phyloP scores from a whole-genome alignment of 306 rosid species.

The Sechiopsis laciniata region DNA sequence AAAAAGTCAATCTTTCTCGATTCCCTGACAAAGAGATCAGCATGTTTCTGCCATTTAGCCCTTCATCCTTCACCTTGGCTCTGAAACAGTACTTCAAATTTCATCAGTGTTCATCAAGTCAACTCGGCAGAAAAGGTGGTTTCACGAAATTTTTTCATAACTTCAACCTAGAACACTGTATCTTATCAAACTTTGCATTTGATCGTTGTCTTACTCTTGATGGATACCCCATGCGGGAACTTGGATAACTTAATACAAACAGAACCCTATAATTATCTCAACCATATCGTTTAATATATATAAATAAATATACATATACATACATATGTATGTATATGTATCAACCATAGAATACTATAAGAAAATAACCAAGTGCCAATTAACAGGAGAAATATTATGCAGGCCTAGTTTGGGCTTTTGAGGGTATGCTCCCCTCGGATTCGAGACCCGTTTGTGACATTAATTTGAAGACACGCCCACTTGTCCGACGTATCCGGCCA shows the following conservation, averaged over 20 bases:
- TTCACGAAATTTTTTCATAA: neutral
- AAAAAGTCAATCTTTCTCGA: neutral
- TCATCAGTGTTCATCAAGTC: neutral
- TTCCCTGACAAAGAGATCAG: neutral
- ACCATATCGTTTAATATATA: neutral
- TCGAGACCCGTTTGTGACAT: too few relatives aligned
- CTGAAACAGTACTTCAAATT: neutral
- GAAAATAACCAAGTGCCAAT: neutral
- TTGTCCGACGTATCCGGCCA: too few relatives aligned
- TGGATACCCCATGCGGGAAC: neutral
- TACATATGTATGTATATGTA: too few relatives aligned
- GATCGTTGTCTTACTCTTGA: neutral
- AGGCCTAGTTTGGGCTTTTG: too few relatives aligned
- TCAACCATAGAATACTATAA: neutral
- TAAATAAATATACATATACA: too few relatives aligned
- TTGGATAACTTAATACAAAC: neutral
- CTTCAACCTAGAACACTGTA: neutral
- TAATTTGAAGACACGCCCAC: too few relatives aligned
- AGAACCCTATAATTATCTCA: neutral
- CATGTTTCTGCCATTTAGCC: neutral
- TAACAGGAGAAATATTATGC: neutral
- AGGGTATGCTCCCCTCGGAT: too few relatives aligned
- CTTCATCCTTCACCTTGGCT: neutral
- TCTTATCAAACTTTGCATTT: neutral
- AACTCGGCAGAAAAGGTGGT: neutral